Base-by-base conservation (phyloP, 768 basidiomycete species). In the Thelephora aurantiotincta region DNA sequence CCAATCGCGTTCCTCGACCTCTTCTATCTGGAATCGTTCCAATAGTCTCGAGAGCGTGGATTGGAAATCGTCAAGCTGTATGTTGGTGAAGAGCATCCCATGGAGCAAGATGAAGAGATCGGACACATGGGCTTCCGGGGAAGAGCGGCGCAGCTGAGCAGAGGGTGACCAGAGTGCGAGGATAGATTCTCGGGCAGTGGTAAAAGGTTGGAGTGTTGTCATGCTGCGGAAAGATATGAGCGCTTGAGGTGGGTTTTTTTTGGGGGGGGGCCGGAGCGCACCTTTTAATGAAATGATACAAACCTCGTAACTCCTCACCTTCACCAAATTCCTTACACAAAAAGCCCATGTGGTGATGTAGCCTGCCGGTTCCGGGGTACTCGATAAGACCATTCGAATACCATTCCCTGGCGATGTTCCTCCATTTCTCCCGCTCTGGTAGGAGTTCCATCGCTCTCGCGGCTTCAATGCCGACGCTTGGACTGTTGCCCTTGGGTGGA, bases 241-340 rank as follows among this genome's bases (percentile, higher is more conserved):
- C 30, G 48, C 13, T 23, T 19, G 23, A 3, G 33, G 11, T 30
- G n/a, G 38, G 33, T n/a, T n/a, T n/a, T n/a, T n/a, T 22, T 35
- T 58, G 19, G 45, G 6, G 44, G 49, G 19, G 33, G 33, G 16
- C 36, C 47, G 54, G 18, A 3, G 61, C 78, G 37, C 22, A 92
- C 93, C 93, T 94, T 65, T 96, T 96, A 6, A 80, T 75, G 53
- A 93, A 97, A 59, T 99, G 96, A 59, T 99, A 97, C 4, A 96
- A 73, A 0, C 81, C 82, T 9, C 85, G 71, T 14, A 91, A 61
- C 52, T 94, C 92, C 54, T 96, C 89, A 51, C 93, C 91, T 53
- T 92, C 84, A 2, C 74, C 74, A 51, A 84, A 82, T 59, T 94
- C 91, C 20, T 87, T 73, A 55, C 84, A 84, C 38, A 99, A 71